Evolutionary conservation across 257 asterid species (phyloP), one percentile per base, ranked within the genome.

Genomic region (Solanum bukasovii): DNA sequence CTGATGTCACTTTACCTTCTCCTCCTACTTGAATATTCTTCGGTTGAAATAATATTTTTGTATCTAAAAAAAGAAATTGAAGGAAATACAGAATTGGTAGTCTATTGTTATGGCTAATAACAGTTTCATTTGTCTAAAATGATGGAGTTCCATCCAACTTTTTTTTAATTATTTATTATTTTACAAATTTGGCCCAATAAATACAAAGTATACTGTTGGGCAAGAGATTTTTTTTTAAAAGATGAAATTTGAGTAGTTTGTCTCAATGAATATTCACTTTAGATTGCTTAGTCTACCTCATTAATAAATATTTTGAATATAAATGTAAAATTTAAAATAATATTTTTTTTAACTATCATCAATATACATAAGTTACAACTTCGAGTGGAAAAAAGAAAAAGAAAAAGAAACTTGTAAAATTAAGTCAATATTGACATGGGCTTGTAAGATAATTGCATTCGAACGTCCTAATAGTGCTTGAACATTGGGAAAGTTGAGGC

Each of bases 1-100:
- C 52, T 65, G 12, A 13, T 68, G 20, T 40, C 61, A 37, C 52
- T 25, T 79, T 77, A 65, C 90, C 52, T 74, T 29, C 40, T 27
- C 52, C 20, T n/a, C 63, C 88, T 92, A 92, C 70, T 88, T 87
- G 73, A 93, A 83, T n/a, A 93, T 89, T 88, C 93, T 95, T 89
- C 95, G 89, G 93, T 98, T 91, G 71, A 96, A 49, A 49, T 49
- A 49, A 49, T 14, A 49, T 5, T 49, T 49, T 49, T 49, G 59
- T 14, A 49, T 14, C 59, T 49, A 49, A 49, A 49, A 49, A 49
- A 14, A 13, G 21, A 49, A 14, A 49, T 49, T 49, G 59, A 49
- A 49, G 21, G 21, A 49, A 49, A 49, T 49, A 49, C 59, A 49
- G 21, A 49, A 13, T 49, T 49, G 21, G 59, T 14, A 49, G 21